Conservation (phyloP, 2,329 filamentous ascomycete species). For the Thelonectria rubi region DNA sequence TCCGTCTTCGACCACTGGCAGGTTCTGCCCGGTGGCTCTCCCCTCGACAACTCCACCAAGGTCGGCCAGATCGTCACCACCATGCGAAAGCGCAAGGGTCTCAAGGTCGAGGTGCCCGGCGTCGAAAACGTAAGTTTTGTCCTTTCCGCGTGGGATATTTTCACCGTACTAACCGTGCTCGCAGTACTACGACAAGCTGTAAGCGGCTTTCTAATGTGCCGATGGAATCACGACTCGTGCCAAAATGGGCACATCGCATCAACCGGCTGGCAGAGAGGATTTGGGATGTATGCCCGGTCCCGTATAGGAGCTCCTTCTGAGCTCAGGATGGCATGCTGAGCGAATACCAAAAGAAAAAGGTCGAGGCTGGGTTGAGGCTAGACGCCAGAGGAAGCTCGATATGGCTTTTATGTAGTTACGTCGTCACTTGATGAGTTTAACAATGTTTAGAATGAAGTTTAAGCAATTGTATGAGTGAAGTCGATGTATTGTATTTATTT, state of each 20-base stretch:
- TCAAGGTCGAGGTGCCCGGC: constrained; percentile 94
- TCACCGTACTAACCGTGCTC: constrained; percentile 36
- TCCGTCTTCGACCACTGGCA: constrained; percentile 99
- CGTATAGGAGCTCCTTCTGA: constrained; percentile 40
- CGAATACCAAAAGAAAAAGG: constrained; percentile 47
- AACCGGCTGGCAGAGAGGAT: constrained; percentile 51
- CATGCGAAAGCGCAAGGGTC: constrained; percentile 99
- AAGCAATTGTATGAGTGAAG: constrained; percentile 13
- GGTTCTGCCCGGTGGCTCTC: constrained; percentile 91
- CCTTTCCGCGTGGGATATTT: neutral
- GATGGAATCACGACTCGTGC: constrained; percentile 58
- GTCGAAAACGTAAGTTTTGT: constrained; percentile 87
- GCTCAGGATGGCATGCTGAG: constrained; percentile 44
- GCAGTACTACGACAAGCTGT: constrained; percentile 99
- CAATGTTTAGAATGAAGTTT: constrained; percentile 47
- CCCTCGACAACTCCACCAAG: constrained; percentile 84
- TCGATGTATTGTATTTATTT: neutral
- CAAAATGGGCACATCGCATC: constrained; percentile 53
- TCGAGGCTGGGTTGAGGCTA: constrained; percentile 50
- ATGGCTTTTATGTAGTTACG: constrained; percentile 55
- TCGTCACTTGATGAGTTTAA: constrained; percentile 53
- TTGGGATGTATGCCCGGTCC: constrained; percentile 42
- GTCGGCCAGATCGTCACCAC: constrained; percentile 83
- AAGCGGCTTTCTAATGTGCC: constrained; percentile 61
- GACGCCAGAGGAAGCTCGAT: constrained; percentile 50